Percentiles rank a stretch among this genome's conserved stretches.
Evolutionary conservation across 441 rosid genomes (phyloP).

Genomic region (Raphanus hybrid): DNA sequence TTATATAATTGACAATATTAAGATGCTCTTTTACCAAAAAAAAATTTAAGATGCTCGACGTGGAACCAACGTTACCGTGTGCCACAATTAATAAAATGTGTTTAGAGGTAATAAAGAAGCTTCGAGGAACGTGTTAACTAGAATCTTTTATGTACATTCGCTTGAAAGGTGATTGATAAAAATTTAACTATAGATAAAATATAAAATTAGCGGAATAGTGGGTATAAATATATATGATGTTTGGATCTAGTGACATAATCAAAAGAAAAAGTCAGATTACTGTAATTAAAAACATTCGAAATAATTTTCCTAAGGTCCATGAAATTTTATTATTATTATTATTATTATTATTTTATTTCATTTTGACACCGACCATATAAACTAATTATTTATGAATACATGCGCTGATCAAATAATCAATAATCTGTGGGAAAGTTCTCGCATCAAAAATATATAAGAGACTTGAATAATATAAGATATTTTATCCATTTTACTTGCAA

Average conservation of each 20-base stretch:
- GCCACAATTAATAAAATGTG: constrained; percentile 12
- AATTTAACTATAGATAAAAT: neutral
- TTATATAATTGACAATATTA: neutral
- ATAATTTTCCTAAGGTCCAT: constrained; percentile 7
- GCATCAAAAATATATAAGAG: too few relatives aligned
- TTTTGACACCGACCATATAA: constrained; percentile 25
- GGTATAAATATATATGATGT: neutral
- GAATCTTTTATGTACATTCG: neutral
- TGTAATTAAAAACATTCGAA: constrained; percentile 14
- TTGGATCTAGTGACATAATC: neutral
- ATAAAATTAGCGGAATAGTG: neutral
- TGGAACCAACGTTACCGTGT: constrained; percentile 12
- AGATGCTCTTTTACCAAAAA: neutral
- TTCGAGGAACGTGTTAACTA: neutral
- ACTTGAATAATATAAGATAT: too few relatives aligned
- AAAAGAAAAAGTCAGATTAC: constrained; percentile 23
- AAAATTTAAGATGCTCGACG: constrained; percentile 3
- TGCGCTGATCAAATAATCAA: constrained; percentile 9
- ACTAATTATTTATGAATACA: constrained; percentile 21
- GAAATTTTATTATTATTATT: constrained; percentile 15
- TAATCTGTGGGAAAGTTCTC: too few relatives aligned
- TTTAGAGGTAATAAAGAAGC: neutral
- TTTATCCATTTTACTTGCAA: too few relatives aligned
- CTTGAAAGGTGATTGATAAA: neutral
- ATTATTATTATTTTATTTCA: too few relatives aligned